Evolutionary conservation across 2,329 filamentous ascomycete genomes (phyloP).

Genomic region (Pseudocercospora fijiensis): DNA sequence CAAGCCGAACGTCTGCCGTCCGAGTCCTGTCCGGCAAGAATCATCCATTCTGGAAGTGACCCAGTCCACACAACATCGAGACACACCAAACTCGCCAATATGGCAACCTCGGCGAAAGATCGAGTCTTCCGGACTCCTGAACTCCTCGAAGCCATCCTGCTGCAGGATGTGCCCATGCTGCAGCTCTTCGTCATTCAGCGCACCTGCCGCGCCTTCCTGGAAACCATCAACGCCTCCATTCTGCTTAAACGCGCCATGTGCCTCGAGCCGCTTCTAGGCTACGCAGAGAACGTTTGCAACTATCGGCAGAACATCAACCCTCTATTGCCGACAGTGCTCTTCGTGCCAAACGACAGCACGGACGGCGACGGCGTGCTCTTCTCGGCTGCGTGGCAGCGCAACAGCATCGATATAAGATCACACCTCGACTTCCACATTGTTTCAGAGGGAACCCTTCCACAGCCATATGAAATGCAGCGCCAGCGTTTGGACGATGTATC

Average conservation of each 20-base stretch:
- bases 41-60: background rate
- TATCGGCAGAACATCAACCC: background rate
- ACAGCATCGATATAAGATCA: background rate
- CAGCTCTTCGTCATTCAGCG: slow-evolving; percentile 6
- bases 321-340: background rate
- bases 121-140: background rate
- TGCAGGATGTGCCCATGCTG: background rate
- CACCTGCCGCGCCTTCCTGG: slow-evolving; percentile 3
- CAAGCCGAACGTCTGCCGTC: background rate
- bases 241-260: slow-evolving; percentile 1
- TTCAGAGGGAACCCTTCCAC: background rate
- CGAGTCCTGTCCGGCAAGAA: background rate
- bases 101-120: background rate
- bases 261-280: background rate
- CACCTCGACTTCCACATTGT: background rate
- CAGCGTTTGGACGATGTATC: background rate
- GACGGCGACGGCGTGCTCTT: background rate
- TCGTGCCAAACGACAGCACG: background rate
- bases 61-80: background rate
- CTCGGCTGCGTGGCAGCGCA: background rate
- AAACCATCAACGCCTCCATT: slow-evolving; percentile 1
- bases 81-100: background rate
- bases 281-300: background rate
- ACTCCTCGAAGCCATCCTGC: background rate
- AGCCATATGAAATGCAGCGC: background rate